phyloP scores from a whole-genome alignment of 2,329 filamentous ascomycete species.

The Arthrinium phaeospermum region DNA sequence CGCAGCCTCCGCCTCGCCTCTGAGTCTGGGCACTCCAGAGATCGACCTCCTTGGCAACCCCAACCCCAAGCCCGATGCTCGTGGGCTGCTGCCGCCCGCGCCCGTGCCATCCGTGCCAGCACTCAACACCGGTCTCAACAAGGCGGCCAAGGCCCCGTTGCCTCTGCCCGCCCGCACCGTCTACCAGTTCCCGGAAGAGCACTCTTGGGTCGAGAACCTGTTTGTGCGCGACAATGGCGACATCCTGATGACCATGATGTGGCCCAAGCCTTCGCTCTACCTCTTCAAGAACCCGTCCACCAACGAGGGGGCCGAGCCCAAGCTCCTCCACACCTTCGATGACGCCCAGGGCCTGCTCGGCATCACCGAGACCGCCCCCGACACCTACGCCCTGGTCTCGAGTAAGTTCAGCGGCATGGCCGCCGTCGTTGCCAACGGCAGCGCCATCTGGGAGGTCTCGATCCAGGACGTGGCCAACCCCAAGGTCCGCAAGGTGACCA shows the following conservation, averaged over 20 bases:
- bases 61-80: background rate
- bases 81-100: no score
- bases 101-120: no score
- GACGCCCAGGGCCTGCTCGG: slow-evolving; percentile 35
- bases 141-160: background rate
- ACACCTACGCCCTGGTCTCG: slow-evolving; percentile 32
- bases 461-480: slow-evolving; percentile 24
- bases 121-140: background rate
- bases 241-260: slow-evolving; percentile 39
- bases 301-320: slow-evolving; percentile 26
- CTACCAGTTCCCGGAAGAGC: slow-evolving; percentile 30
- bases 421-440: slow-evolving; percentile 24
- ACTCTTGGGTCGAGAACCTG: slow-evolving; percentile 41
- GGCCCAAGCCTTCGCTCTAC: slow-evolving; percentile 35
- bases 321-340: slow-evolving; percentile 37
- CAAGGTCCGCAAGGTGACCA: slow-evolving; percentile 27
- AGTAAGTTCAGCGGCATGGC: slow-evolving; percentile 22
- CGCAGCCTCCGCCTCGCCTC: background rate
- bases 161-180: slow-evolving; percentile 27
- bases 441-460: slow-evolving; percentile 28
- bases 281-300: slow-evolving; percentile 36
- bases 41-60: background rate
- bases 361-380: slow-evolving; percentile 38
- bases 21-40: background rate
- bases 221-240: slow-evolving; percentile 39